Evolutionary conservation across 139 green algal species (phyloP).

Genomic region (Tetraselmis striata): DNA sequence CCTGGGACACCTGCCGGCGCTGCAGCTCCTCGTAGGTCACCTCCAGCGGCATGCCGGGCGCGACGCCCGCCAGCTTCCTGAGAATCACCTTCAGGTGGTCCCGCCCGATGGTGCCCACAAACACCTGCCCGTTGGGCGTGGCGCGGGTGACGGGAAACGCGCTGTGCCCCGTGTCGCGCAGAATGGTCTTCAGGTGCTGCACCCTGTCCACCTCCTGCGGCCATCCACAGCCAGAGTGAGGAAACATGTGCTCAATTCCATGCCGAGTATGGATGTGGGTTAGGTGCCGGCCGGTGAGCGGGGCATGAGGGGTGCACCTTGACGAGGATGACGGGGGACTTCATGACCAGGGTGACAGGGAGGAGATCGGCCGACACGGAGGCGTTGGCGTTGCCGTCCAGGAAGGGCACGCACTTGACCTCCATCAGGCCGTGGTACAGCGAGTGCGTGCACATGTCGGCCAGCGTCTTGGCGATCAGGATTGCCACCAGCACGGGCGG

Average conservation of each 20-base stretch:
- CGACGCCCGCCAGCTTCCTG: slow-evolving; percentile 27
- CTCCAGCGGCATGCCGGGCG: slow-evolving; percentile 27
- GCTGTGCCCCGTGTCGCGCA: slow-evolving; percentile 52
- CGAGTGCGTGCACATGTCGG: slow-evolving; percentile 60
- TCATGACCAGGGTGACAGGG: slow-evolving; percentile 54
- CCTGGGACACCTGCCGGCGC: slow-evolving; percentile 8
- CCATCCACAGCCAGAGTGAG: no score
- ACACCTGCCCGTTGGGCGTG: slow-evolving; percentile 47
- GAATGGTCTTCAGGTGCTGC: slow-evolving; percentile 25
- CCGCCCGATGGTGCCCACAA: slow-evolving; percentile 63
- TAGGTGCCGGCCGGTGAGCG: no score
- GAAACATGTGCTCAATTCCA: no score
- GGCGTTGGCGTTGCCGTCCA: slow-evolving; percentile 35
- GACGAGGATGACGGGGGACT: slow-evolving; percentile 45
- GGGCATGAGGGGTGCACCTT: no score
- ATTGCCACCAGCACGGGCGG: slow-evolving; percentile 75
- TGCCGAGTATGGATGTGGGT: no score
- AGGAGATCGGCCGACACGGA: slow-evolving; percentile 50
- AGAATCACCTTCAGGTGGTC: slow-evolving; percentile 76
- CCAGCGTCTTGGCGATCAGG: slow-evolving; percentile 77
- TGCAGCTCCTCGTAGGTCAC: slow-evolving; percentile 41
- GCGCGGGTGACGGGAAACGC: slow-evolving; percentile 59
- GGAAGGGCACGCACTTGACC: slow-evolving; percentile 75
- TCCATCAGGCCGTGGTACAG: slow-evolving; percentile 80
- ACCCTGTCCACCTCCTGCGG: slow-evolving; percentile 35